A percentile compares a stretch with the other conserved stretches of the same genome.
phyloP scores from a whole-genome alignment of 306 rosid species.

The Lablab purpureus region DNA sequence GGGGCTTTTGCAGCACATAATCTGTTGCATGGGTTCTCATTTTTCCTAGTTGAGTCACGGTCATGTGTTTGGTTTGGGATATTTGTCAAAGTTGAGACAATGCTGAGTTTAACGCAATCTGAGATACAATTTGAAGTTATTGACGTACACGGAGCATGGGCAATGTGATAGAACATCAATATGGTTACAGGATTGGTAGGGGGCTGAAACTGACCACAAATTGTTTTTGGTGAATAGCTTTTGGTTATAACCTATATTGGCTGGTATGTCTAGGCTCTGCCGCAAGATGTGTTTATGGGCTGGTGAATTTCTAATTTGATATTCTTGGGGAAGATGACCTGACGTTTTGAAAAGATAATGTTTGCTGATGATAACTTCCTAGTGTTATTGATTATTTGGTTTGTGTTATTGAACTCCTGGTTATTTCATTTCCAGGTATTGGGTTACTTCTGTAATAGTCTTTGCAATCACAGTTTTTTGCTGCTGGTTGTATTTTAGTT shows the following conservation, averaged over 20 bases:
- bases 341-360: conserved; percentile 43
- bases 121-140: conserved; percentile 39
- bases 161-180: conserved; percentile 28
- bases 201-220: conserved; percentile 39
- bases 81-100: conserved; percentile 47
- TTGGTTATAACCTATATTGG: conserved; percentile 45
- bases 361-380: conserved; percentile 43
- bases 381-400: conserved; percentile 43
- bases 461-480: neutral
- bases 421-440: neutral
- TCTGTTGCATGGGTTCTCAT: conserved; percentile 54
- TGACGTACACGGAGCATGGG: conserved; percentile 23
- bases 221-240: conserved; percentile 39
- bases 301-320: conserved; percentile 38
- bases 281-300: conserved; percentile 46
- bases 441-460: neutral
- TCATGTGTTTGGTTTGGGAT: conserved; percentile 52
- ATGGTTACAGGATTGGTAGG: conserved; percentile 41
- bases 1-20: conserved; percentile 55
- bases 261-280: conserved; percentile 47
- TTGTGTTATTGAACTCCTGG: conserved; percentile 44
- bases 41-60: conserved; percentile 51
- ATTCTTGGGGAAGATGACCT: conserved; percentile 41
- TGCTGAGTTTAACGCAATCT: conserved; percentile 47
- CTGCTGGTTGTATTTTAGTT: neutral